Percentiles rank a stretch among this genome's conserved stretches.
These are phyloP conservation scores for Entomortierella parvispora DNA, from an alignment of 192 early-diverging fungal genomes.

Conservation along the genomic window DNA sequence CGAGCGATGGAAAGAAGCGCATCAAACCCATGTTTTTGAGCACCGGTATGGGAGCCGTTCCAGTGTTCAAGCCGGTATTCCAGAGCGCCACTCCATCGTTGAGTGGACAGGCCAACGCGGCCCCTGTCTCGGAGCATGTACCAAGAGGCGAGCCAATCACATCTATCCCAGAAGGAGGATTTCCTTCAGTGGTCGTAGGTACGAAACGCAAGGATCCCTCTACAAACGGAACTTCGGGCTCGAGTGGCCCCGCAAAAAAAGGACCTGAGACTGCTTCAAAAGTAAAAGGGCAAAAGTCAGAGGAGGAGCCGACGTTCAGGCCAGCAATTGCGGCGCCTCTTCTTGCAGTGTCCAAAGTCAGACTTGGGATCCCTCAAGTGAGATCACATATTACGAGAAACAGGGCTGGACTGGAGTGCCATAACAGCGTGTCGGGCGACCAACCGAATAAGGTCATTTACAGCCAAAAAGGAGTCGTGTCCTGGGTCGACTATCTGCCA, in stretches of 20 bases:
- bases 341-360: constrained; percentile 55
- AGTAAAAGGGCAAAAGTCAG: constrained; percentile 17
- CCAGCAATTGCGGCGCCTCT: constrained; percentile 52
- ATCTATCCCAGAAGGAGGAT: constrained; percentile 47
- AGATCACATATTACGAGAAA: constrained; percentile 50
- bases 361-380: constrained; percentile 59
- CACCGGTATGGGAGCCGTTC: constrained; percentile 32
- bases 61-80: neutral
- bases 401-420: constrained; percentile 38
- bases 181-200: constrained; percentile 54
- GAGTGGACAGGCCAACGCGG: neutral
- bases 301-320: constrained; percentile 30
- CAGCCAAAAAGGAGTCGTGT: constrained; percentile 53
- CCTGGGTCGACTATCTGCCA: constrained; percentile 72
- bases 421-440: constrained; percentile 37
- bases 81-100: neutral
- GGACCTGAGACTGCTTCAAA: constrained; percentile 21
- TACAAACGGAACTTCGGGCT: constrained; percentile 9
- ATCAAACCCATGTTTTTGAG: constrained; percentile 80
- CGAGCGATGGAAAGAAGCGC: constrained; percentile 85
- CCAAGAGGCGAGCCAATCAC: constrained; percentile 52
- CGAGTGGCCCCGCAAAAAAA: constrained; percentile 27
- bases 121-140: constrained; percentile 11
- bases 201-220: constrained; percentile 58
- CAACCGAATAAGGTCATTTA: constrained; percentile 59